Conservation (phyloP, 164 flowering plant genomes). For the Magnolia officinalis region DNA sequence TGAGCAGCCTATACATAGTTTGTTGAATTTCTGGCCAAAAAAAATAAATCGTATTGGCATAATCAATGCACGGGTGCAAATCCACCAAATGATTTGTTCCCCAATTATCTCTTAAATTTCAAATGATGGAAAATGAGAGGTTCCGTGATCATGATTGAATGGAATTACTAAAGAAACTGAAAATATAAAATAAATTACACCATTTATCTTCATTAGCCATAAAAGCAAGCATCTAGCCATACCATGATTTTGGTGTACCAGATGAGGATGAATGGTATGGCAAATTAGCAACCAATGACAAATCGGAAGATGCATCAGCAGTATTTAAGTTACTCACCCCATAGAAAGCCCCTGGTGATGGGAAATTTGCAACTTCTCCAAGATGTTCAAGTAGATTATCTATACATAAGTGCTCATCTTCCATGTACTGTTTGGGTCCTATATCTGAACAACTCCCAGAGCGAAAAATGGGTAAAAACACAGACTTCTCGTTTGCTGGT, state of each 20-base stretch:
- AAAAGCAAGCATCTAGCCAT: too few relatives aligned
- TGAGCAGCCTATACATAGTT: neutral
- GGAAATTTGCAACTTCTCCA: conserved; percentile 35
- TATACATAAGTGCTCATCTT: conserved; percentile 81
- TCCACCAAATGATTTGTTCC: neutral
- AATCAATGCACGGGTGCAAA: neutral
- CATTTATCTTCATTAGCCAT: too few relatives aligned
- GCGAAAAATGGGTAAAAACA: conserved; percentile 57
- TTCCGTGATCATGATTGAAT: neutral
- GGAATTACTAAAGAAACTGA: neutral
- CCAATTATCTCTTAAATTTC: neutral
- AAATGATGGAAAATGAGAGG: neutral
- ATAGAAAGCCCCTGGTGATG: conserved; percentile 82
- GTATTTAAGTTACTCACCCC: conserved; percentile 57
- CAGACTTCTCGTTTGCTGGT: conserved; percentile 43
- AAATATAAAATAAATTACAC: too few relatives aligned
- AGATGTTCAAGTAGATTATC: conserved; percentile 68
- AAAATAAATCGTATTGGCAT: too few relatives aligned
- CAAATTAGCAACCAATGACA: too few relatives aligned
- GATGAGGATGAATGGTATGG: too few relatives aligned
- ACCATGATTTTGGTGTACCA: too few relatives aligned
- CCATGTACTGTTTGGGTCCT: conserved; percentile 86
- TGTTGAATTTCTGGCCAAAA: neutral
- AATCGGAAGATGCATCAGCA: neutral
- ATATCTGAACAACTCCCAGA: conserved; percentile 91